Evolutionary conservation across 176 grass and related monocot genomes (phyloP), one percentile per base, ranked within the genome.

Genomic region (Secale cereale): DNA sequence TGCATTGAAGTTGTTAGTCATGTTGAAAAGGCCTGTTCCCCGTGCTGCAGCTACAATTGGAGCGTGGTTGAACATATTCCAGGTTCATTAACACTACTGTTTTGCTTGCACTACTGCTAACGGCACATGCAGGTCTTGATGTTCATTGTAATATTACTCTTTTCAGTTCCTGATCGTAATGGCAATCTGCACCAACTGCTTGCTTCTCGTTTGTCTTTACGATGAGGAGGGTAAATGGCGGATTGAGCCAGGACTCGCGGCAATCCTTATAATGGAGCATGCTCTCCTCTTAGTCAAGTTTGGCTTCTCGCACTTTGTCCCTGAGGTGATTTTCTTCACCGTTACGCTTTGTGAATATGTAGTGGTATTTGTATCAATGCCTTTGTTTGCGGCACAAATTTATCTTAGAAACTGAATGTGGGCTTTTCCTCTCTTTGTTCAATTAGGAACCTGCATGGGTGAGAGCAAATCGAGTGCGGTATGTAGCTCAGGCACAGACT

Each of bases 111-210:
- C 12, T 41, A 87, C 29, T 37, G 6, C 39, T 84, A 22, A 4
- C 8, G 26, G 16, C 23, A 31, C 61, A 84, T 76, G 35, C 40
- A 65, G 43, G 48, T 13, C 33, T 46, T 6, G 60, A 84, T 85
- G 63, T 57, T 88, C 25, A 86, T 12, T 80, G 5, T 22, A 5
- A 23, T 22, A 52, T 52, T 52, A 7, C 81, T 75, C 20, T 75
- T 89, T 88, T 75, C 90, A 99, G 97, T 96, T 99, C 88, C 85
- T 99, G 68, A 83, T 96, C 64, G 90, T 99, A 71, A 96, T 96
- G 94, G 91, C 94, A 56, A 99, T 99, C 64, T 99, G 97, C 86
- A 97, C 97, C n/a, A 99, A 96, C 86, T 99, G 93, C 81, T 74
- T 99, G 76, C 90, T 99, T 85, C 92, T 99, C 35, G 81, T 96